Evolutionary conservation across 2,329 filamentous ascomycete genomes (phyloP), one percentile per base, ranked within the genome.

Genomic region (Blastomyces parvus): DNA sequence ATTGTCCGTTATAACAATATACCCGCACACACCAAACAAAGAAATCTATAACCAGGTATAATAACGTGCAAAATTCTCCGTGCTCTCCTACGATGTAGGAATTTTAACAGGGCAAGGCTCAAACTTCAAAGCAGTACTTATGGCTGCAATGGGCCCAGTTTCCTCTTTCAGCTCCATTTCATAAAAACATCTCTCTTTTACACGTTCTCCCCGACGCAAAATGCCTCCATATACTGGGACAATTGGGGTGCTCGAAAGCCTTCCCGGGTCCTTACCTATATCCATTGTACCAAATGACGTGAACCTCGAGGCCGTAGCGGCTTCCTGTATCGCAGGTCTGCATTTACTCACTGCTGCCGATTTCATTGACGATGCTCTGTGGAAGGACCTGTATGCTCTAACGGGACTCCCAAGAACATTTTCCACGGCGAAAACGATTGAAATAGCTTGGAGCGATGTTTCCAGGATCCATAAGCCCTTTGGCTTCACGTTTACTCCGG

Each of bases 301-400:
- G 58, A 61, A 68, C 58, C 42, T 65, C 11, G 56, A 58, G 17
- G 27, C 60, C 6, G 60, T 64, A 27, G 62, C 60, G 19, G 48
- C 40, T 9, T n/a, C 60, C n/a, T 64, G 59, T 33, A 33, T 64
- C 52, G 42, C 61, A 17, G 19, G 38, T 30, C 61, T 68, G 13
- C 38, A 57, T 33, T 42, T 59, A 17, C 60, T 68, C 27, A 58
- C 36, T 8, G 48, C 52, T 13, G 36, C 52, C 7, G 61, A 68
- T 14, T 65, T 69, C n/a, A 64, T 63, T 8, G 40, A 57, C 19
- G 63, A 68, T 59, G 67, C 69, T 11, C 61, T 71, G 17, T 72
- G 70, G 70, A 64, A 69, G 13, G 70, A 72, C 52, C 52, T 65
- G n/a, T 71, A 67, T 55, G 67, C 68, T 9, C 61, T 72, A 30